Conservation (phyloP, 192 early-diverging fungal genomes). For the Chytriomyces confervae region DNA sequence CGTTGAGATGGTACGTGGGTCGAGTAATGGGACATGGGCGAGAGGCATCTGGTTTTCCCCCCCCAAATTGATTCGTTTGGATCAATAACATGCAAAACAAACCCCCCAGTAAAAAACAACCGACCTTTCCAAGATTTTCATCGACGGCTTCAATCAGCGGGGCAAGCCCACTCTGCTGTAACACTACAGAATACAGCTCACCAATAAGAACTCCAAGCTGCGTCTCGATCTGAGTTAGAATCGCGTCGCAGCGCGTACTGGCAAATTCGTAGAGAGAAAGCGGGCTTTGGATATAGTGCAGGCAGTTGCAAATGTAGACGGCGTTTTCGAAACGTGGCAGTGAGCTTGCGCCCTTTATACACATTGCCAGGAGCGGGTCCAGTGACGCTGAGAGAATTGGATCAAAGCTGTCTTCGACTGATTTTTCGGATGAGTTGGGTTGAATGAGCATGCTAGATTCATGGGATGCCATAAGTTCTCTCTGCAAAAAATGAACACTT, state of each 20-base stretch:
- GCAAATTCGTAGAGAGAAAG: slow-evolving; percentile 72
- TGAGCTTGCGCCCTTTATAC: slow-evolving; percentile 61
- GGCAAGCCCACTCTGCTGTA: slow-evolving; percentile 69
- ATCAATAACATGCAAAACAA: too few relatives aligned
- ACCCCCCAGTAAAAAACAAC: too few relatives aligned
- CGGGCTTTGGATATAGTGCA: slow-evolving; percentile 70
- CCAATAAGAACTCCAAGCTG: slow-evolving; percentile 66
- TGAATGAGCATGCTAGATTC: slow-evolving; percentile 64
- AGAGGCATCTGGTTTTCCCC: slow-evolving; percentile 62
- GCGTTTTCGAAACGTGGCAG: slow-evolving; percentile 63
- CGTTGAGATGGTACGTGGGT: slow-evolving; percentile 54
- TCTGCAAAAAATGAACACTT: slow-evolving; percentile 40
- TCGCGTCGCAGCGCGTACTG: slow-evolving; percentile 51
- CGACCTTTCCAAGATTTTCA: slow-evolving; percentile 61
- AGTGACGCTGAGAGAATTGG: slow-evolving; percentile 73
- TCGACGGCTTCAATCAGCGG: slow-evolving; percentile 59
- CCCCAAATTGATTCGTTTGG: slow-evolving; percentile 16
- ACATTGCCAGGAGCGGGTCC: slow-evolving; percentile 75
- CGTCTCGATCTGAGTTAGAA: slow-evolving; percentile 69
- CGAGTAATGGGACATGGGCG: slow-evolving; percentile 56
- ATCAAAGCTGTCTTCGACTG: slow-evolving; percentile 63
- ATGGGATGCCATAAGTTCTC: slow-evolving; percentile 82
- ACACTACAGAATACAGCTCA: slow-evolving; percentile 67
- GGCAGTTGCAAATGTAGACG: slow-evolving; percentile 79
- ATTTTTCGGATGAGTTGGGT: neutral